Percentiles rank a stretch among this genome's conserved stretches.
These are phyloP conservation scores for Alnus glutinosa DNA, from an alignment of 306 rosid species.

Conservation along the genomic window DNA sequence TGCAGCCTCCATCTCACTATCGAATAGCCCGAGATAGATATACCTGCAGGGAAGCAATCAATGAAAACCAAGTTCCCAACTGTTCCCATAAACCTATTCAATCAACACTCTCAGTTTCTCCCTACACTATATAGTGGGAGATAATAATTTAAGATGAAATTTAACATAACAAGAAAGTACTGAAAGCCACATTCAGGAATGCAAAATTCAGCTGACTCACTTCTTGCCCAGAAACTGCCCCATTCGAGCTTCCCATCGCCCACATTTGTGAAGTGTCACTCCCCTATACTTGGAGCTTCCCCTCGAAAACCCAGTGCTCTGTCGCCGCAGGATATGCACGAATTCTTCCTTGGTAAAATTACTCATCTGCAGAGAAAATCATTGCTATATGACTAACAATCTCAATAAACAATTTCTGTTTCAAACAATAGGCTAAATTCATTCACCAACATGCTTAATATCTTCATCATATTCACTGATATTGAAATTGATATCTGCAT, in stretches of 20 bases:
- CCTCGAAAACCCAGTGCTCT: constrained; percentile 89
- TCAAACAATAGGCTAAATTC: not conserved
- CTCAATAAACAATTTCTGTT: not conserved
- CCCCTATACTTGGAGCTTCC: constrained; percentile 95
- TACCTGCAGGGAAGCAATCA: constrained; percentile 73
- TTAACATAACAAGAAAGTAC: not conserved
- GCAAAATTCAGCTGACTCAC: constrained; percentile 40
- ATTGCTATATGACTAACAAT: not conserved
- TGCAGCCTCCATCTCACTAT: constrained; percentile 94
- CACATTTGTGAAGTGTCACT: constrained; percentile 92
- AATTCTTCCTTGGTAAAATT: constrained; percentile 82
- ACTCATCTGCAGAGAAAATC: constrained; percentile 58
- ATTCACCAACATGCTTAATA: constrained; percentile 48
- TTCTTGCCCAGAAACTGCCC: constrained; percentile 94
- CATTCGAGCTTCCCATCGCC: constrained; percentile 99
- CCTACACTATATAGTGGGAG: not conserved
- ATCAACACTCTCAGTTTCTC: not conserved
- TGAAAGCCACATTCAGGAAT: constrained; percentile 8
- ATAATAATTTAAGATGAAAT: not conserved
- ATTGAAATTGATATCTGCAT: constrained; percentile 88
- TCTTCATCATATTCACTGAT: constrained; percentile 82
- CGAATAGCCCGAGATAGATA: constrained; percentile 90
- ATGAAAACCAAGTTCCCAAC: constrained; percentile 34
- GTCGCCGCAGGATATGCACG: constrained; percentile 87
- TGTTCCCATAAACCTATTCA: constrained; percentile 19